Conservation (phyloP, 352 stramenopile genomes). For the Phytopythium helicoides region DNA sequence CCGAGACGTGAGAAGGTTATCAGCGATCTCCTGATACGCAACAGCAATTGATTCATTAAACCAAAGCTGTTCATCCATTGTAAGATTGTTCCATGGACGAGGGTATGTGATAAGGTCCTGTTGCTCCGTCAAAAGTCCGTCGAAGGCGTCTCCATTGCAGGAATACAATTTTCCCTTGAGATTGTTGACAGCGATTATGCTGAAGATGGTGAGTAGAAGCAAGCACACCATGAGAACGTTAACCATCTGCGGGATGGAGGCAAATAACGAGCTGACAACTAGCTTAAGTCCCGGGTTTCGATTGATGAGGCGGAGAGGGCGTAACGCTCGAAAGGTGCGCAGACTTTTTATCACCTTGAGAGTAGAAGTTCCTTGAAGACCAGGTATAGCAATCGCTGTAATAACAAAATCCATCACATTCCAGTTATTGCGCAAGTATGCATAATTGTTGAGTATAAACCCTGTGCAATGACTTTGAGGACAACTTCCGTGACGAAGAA, state of each 20-base stretch:
- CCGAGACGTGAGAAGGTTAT: slow-evolving; percentile 28
- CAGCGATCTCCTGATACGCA: slow-evolving; percentile 8
- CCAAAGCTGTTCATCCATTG: slow-evolving; percentile 32
- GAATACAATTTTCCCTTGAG: slow-evolving; percentile 85
- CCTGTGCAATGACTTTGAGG: slow-evolving; percentile 75
- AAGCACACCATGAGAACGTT: slow-evolving; percentile 82
- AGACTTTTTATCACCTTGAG: slow-evolving; percentile 49
- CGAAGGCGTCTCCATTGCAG: slow-evolving; percentile 51
- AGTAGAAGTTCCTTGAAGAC: slow-evolving; percentile 16
- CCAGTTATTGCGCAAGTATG: slow-evolving; percentile 82
- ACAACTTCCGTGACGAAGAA: slow-evolving; percentile 78
- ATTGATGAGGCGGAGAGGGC: slow-evolving; percentile 81
- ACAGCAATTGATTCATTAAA: slow-evolving; percentile 20
- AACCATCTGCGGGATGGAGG: slow-evolving; percentile 74
- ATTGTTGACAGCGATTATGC: slow-evolving; percentile 90
- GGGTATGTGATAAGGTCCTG: slow-evolving; percentile 42
- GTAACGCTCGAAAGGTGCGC: slow-evolving; percentile 59
- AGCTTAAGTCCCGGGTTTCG: slow-evolving; percentile 75
- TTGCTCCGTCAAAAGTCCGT: slow-evolving; percentile 25
- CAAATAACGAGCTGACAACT: slow-evolving; percentile 83
- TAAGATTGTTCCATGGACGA: slow-evolving; percentile 44
- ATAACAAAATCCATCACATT: slow-evolving; percentile 87
- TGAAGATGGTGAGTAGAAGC: slow-evolving; percentile 88
- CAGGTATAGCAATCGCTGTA: slow-evolving; percentile 37
- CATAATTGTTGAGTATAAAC: slow-evolving; percentile 43